phyloP scores from a whole-genome alignment of 352 stramenopile species.

The Globisporangium camurandrum region DNA sequence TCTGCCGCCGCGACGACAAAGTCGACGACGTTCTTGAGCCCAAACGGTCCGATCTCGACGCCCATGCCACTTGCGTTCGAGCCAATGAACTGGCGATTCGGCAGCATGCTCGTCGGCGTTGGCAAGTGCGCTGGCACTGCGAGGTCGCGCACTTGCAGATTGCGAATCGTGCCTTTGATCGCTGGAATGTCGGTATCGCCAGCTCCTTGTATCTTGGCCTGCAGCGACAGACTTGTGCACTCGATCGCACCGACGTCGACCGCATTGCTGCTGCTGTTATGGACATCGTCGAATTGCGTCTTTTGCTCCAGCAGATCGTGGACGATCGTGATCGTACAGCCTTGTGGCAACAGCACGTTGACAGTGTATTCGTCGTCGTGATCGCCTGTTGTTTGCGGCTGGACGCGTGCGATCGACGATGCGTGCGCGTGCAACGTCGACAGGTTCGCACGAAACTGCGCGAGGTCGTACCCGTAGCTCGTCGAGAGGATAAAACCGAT shows the following conservation, averaged over 20 bases:
- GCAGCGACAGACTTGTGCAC: conserved; percentile 13
- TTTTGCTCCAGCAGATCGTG: conserved; percentile 23
- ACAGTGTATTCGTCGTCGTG: conserved; percentile 9
- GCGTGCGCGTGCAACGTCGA: conserved; percentile 30
- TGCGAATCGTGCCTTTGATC: conserved; percentile 59
- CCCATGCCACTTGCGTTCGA: conserved; percentile 45
- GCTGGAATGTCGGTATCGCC: conserved; percentile 8
- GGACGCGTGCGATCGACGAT: conserved; percentile 18
- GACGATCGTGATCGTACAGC: conserved; percentile 30
- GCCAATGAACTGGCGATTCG: conserved; percentile 64
- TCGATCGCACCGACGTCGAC: conserved; percentile 14
- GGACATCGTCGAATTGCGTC: conserved; percentile 3
- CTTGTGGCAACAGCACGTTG: conserved; percentile 22
- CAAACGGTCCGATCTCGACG: conserved; percentile 34
- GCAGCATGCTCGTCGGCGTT: conserved; percentile 23
- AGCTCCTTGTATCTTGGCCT: conserved; percentile 3
- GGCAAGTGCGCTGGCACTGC: conserved; percentile 33
- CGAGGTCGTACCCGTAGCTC: conserved; percentile 47
- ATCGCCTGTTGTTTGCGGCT: conserved; percentile 14
- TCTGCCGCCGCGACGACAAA: conserved; percentile 27
- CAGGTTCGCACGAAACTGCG: conserved; percentile 51
- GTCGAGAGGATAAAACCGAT: conserved; percentile 63
- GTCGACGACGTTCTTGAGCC: conserved; percentile 62
- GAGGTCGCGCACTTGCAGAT: conserved; percentile 64
- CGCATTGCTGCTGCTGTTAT: not conserved